Conservation (phyloP, 371 early-diverging fungal genomes). For the Mortierella polycephala region DNA sequence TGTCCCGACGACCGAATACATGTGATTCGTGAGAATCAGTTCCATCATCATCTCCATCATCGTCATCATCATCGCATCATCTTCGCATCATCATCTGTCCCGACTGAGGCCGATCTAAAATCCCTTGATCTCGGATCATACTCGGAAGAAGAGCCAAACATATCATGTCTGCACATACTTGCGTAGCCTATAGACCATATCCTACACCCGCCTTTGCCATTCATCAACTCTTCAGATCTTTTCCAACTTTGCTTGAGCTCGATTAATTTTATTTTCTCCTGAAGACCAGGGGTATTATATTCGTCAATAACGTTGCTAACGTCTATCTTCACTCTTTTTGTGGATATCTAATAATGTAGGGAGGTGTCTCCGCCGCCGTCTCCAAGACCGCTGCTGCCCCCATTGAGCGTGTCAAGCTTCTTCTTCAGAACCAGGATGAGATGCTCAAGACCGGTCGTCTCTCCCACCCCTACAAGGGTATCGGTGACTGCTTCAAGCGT, state of each 20-base stretch:
- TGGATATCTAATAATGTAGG: constrained; percentile 42
- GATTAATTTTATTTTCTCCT: not conserved
- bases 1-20: not conserved
- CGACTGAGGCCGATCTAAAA: not conserved
- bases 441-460: constrained; percentile 73
- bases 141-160: not conserved
- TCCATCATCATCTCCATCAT: not conserved
- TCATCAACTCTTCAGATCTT: not conserved
- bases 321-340: not conserved
- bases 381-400: constrained; percentile 92
- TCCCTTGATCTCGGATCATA: not conserved
- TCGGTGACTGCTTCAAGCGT: constrained; percentile 74
- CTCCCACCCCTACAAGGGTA: constrained; percentile 72
- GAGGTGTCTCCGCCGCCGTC: constrained; percentile 91
- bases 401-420: constrained; percentile 83
- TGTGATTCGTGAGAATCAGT: not conserved
- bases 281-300: too few relatives aligned
- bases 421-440: constrained; percentile 82
- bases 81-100: not conserved
- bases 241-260: too few relatives aligned
- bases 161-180: not conserved
- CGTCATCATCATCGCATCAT: not conserved
- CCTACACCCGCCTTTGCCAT: not conserved
- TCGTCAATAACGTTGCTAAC: too few relatives aligned
- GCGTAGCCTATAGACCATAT: not conserved